Evolutionary conservation across 192 early-diverging fungal genomes (phyloP), one percentile per base, ranked within the genome.

Genomic region (Coemansia nantahalensis): DNA sequence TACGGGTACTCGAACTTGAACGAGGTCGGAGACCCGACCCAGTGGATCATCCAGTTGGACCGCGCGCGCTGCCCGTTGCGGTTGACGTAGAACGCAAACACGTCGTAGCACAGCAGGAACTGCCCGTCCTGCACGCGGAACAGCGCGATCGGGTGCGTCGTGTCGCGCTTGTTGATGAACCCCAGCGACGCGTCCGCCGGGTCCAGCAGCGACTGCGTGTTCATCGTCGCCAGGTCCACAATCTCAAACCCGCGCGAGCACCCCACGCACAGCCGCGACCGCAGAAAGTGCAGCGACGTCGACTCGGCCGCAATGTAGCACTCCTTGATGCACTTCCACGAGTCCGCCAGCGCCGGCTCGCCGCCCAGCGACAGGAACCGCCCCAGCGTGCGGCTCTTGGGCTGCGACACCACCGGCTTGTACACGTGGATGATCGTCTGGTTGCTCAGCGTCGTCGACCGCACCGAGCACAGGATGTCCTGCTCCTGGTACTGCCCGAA

Each of bases 251-350:
- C 95, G 54, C 91, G 90, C 19, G 80, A 78, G 64, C 91, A 92
- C 16, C 93, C 94, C 6, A 98, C 87, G 68, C 88, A 92, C 18
- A 98, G 75, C 30, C 85, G 88, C 19, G 86, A 90, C 22, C 84
- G 84, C 56, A 94, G 74, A 47, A 90, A 91, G 57, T 94, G 87
- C 49, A 98, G 78, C 12, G 89, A 90, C 22, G 79, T 86, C 18
- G 89, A 82, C 80, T 96, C 93, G 24, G 88, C 82, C 9, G 93
- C 92, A 63, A 96, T 90, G 62, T 95, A 98, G 55, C 93, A 89
- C 57, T 97, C 92, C 80, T 92, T 80, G 73, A 82, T 84, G 30
- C 61, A 66, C 40, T 62, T 63, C 60, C 68, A 71, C 42, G 65
- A 77, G 42, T 80, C 61, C 11, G 60, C 71, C 47, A 53, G 51